Evolutionary conservation across 192 early-diverging fungal species (phyloP).

Genomic region (Chytriomyces sp.): DNA sequence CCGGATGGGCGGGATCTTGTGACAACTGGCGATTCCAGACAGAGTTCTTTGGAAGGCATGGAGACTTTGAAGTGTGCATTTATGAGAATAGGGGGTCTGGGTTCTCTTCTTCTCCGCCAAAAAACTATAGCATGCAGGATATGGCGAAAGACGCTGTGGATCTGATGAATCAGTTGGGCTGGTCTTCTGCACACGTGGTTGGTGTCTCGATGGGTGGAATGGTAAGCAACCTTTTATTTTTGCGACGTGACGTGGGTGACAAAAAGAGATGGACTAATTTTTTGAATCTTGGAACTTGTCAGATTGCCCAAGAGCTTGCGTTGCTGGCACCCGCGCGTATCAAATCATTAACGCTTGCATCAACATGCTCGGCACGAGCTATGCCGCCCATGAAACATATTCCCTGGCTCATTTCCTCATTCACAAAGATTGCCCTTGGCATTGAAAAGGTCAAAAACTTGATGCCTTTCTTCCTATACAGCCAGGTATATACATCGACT

Average conservation of each 20-base stretch:
- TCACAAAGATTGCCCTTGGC: slow-evolving; percentile 36
- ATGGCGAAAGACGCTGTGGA: slow-evolving; percentile 73
- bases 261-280: background rate
- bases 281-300: background rate
- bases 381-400: slow-evolving; percentile 33
- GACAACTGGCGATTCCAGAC: slow-evolving; percentile 59
- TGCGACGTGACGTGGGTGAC: no score
- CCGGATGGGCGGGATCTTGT: slow-evolving; percentile 54
- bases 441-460: slow-evolving; percentile 39
- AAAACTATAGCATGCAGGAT: slow-evolving; percentile 62
- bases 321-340: slow-evolving; percentile 60
- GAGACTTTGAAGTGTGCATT: slow-evolving; percentile 75
- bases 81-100: slow-evolving; percentile 87
- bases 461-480: slow-evolving; percentile 47
- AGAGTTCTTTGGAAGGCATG: slow-evolving; percentile 66
- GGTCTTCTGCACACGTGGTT: slow-evolving; percentile 72
- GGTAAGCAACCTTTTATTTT: slow-evolving; percentile 32
- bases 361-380: slow-evolving; percentile 53
- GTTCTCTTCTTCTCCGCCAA: slow-evolving; percentile 43
- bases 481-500: background rate
- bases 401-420: slow-evolving; percentile 22
- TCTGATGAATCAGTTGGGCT: slow-evolving; percentile 72
- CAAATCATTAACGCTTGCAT: slow-evolving; percentile 59
- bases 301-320: slow-evolving; percentile 74
- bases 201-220: slow-evolving; percentile 87